A percentile compares a stretch with the other conserved stretches of the same genome.
Conservation (phyloP, 2,329 filamentous ascomycete species). For the Mycogone perniciosa region DNA sequence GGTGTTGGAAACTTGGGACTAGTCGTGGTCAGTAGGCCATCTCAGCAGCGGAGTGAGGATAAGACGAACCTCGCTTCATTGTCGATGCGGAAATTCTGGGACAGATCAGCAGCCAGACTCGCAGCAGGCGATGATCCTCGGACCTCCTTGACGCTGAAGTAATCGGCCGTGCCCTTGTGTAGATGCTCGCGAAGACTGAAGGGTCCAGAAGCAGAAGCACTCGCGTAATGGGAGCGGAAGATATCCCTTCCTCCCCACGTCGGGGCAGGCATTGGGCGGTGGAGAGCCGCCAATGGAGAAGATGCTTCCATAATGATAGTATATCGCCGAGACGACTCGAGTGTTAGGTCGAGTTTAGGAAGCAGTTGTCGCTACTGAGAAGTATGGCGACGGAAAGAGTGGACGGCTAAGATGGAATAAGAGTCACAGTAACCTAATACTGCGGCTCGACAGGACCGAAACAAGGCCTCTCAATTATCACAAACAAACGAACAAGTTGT, state of each 20-base stretch:
- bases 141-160: slow-evolving; percentile 73
- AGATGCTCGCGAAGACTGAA: slow-evolving; percentile 77
- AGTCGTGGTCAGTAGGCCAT: not conserved
- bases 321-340: not conserved
- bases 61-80: slow-evolving; percentile 66
- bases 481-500: slow-evolving; percentile 9
- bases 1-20: slow-evolving; percentile 38
- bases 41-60: not conserved
- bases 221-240: slow-evolving; percentile 47
- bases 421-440: slow-evolving; percentile 28
- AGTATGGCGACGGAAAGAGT: slow-evolving; percentile 19
- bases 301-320: slow-evolving; percentile 72
- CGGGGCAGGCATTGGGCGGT: slow-evolving; percentile 57
- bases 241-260: slow-evolving; percentile 53
- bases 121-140: slow-evolving; percentile 85
- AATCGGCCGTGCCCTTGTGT: slow-evolving; percentile 58
- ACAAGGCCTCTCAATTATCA: slow-evolving; percentile 6
- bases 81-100: slow-evolving; percentile 94
- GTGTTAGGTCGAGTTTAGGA: not conserved
- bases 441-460: slow-evolving; percentile 19
- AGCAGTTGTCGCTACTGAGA: slow-evolving; percentile 19
- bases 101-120: slow-evolving; percentile 87
- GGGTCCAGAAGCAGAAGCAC: slow-evolving; percentile 48
- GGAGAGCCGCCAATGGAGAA: slow-evolving; percentile 89
- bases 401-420: slow-evolving; percentile 9